These are phyloP conservation scores for Neurospora tetraspora DNA, from an alignment of 495 filamentous ascomycete species.

Conservation along the genomic window DNA sequence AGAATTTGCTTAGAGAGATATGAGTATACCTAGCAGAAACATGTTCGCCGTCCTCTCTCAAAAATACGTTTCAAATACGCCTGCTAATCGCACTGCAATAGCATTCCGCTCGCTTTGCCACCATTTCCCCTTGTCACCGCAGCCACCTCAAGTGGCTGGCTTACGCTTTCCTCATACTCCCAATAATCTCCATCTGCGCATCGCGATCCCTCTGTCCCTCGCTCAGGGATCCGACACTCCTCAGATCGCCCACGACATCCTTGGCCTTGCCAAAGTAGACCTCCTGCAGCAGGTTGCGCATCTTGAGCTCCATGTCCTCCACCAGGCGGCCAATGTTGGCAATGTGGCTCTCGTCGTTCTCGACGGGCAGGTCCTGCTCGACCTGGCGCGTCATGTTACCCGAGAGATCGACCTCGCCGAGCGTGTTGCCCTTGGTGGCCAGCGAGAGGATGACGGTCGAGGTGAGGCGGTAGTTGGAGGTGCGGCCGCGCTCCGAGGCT, in stretches of 20 bases:
- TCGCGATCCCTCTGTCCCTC: slow-evolving; percentile 79
- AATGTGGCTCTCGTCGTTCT: slow-evolving; percentile 87
- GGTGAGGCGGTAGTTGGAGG: slow-evolving; percentile 93
- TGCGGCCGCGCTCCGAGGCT: slow-evolving; percentile 78
- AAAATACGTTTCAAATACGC: background rate
- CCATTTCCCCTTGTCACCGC: background rate
- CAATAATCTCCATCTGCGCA: slow-evolving; percentile 86
- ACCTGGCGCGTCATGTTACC: slow-evolving; percentile 98
- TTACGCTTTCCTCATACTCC: slow-evolving; percentile 47
- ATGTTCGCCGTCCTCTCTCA: background rate
- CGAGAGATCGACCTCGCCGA: slow-evolving; percentile 86
- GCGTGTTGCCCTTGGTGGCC: slow-evolving; percentile 53
- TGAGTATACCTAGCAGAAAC: background rate
- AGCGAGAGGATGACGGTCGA: slow-evolving; percentile 92
- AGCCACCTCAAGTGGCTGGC: background rate
- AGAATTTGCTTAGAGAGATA: background rate
- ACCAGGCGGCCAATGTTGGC: slow-evolving; percentile 91
- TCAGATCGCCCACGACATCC: slow-evolving; percentile 95
- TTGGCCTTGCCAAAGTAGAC: slow-evolving; percentile 99
- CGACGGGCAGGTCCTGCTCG: slow-evolving; percentile 79
- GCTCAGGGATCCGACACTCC: slow-evolving; percentile 79
- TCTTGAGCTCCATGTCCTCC: slow-evolving; percentile 99
- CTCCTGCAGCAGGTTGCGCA: slow-evolving; percentile 97
- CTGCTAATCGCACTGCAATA: background rate
- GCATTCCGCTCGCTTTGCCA: background rate